phyloP scores from a whole-genome alignment of 2,329 filamentous ascomycete genomes.

The Fusarium sacchari region DNA sequence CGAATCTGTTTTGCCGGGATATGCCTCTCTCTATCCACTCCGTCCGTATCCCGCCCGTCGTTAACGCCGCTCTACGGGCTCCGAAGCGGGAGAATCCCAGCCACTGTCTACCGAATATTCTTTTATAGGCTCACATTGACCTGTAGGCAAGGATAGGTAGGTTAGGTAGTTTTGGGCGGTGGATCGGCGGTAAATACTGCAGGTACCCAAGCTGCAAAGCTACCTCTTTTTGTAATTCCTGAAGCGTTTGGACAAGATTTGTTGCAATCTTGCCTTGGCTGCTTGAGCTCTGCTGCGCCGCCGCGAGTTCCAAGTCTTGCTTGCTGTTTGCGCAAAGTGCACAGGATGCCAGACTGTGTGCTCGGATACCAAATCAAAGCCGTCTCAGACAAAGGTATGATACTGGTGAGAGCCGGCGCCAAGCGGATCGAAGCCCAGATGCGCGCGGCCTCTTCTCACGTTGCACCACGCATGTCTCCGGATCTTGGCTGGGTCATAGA shows the following conservation, averaged over 20 bases:
- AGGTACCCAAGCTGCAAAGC: slow-evolving; percentile 10
- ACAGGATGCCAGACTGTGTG: not conserved
- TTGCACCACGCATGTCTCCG: slow-evolving; percentile 37
- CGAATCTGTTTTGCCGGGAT: slow-evolving; percentile 30
- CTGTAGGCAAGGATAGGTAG: no score
- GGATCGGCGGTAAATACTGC: slow-evolving; percentile 27
- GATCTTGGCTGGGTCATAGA: slow-evolving; percentile 40
- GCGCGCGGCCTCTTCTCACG: slow-evolving; percentile 27
- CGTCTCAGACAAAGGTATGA: slow-evolving; percentile 22
- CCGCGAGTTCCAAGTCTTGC: slow-evolving; percentile 7
- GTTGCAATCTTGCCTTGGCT: not conserved
- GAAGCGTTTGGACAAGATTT: not conserved
- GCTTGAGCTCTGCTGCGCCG: not conserved
- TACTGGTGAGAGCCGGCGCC: slow-evolving; percentile 30
- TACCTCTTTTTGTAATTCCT: not conserved
- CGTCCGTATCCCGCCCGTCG: not conserved
- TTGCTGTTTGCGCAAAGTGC: not conserved
- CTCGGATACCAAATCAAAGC: slow-evolving; percentile 10
- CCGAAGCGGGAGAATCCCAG: slow-evolving; percentile 27
- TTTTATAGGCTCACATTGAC: slow-evolving; percentile 2
- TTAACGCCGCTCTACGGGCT: slow-evolving; percentile 24
- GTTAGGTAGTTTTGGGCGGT: not conserved
- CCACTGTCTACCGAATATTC: slow-evolving; percentile 27
- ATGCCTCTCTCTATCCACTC: slow-evolving; percentile 17
- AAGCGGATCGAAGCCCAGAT: slow-evolving; percentile 25